Evolutionary conservation across 352 stramenopile genomes (phyloP).

Genomic region (Sclerospora graminicola): DNA sequence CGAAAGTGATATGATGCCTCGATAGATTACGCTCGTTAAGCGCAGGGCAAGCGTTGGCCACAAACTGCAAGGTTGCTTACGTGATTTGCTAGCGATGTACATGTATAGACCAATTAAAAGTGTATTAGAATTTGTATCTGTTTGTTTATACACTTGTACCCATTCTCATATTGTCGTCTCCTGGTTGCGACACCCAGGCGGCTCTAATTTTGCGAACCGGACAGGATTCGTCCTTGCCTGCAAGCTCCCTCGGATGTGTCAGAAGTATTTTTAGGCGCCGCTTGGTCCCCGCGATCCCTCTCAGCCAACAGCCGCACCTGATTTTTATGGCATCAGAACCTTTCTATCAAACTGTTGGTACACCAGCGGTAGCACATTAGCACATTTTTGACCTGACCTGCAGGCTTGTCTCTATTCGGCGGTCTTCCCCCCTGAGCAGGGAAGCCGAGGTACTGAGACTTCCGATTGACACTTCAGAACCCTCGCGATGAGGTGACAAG

Average conservation of each 20-base stretch:
- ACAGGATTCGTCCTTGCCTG: conserved; percentile 7
- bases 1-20: conserved; percentile 9
- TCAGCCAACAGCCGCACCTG: conserved; percentile 11
- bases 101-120: no score
- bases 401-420: no score
- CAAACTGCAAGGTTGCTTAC: conserved; percentile 13
- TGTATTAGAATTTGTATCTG: no score
- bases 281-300: neutral
- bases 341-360: no score
- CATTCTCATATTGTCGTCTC: neutral
- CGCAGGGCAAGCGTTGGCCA: conserved; percentile 3
- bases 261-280: neutral
- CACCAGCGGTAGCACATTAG: no score
- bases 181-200: conserved; percentile 7
- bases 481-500: conserved; percentile 6
- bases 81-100: no score
- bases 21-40: conserved; percentile 14
- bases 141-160: no score
- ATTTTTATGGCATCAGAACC: neutral
- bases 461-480: neutral
- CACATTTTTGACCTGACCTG: no score
- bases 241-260: conserved; percentile 28
- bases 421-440: no score
- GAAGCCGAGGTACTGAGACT: neutral
- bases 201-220: conserved; percentile 5